These are phyloP conservation scores for Lactarius evosmus DNA, from an alignment of 768 basidiomycete species.

Conservation along the genomic window DNA sequence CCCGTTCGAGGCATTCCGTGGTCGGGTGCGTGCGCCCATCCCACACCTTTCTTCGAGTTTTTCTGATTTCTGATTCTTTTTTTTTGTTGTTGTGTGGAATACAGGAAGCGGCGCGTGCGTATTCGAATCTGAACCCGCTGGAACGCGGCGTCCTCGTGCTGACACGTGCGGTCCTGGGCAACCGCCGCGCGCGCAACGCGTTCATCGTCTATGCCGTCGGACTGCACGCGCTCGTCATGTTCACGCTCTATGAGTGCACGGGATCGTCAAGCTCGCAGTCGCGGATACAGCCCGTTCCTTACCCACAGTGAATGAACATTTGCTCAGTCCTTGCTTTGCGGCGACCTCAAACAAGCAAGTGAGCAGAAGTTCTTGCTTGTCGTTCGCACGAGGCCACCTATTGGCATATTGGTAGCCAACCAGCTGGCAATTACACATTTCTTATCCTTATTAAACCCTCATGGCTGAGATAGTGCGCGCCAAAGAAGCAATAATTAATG, in stretches of 20 bases:
- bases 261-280: constrained; percentile 47
- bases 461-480: not conserved
- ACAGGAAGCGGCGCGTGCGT: constrained; percentile 93
- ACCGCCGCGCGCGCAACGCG: constrained; percentile 82
- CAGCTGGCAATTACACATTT: constrained; percentile 5
- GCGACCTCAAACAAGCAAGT: no score
- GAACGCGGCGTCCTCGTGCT: constrained; percentile 85
- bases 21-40: constrained; percentile 60
- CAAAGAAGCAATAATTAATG: not conserved
- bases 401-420: not conserved
- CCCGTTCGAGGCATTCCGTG: constrained; percentile 96
- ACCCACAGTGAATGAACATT: constrained; percentile 32
- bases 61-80: constrained; percentile 4
- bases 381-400: no score
- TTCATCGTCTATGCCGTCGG: constrained; percentile 85
- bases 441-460: constrained; percentile 14
- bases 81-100: no score
- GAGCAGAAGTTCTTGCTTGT: not conserved
- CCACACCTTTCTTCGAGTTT: not conserved
- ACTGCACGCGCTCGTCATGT: constrained; percentile 79
- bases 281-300: constrained; percentile 52
- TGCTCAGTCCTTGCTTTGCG: no score
- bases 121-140: constrained; percentile 85
- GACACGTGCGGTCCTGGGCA: constrained; percentile 83
- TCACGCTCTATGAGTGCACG: constrained; percentile 72